Evolutionary conservation across 75 land plant species (phyloP), one percentile per base, ranked within the genome.

Genomic region (Cryptomeria japonica): DNA sequence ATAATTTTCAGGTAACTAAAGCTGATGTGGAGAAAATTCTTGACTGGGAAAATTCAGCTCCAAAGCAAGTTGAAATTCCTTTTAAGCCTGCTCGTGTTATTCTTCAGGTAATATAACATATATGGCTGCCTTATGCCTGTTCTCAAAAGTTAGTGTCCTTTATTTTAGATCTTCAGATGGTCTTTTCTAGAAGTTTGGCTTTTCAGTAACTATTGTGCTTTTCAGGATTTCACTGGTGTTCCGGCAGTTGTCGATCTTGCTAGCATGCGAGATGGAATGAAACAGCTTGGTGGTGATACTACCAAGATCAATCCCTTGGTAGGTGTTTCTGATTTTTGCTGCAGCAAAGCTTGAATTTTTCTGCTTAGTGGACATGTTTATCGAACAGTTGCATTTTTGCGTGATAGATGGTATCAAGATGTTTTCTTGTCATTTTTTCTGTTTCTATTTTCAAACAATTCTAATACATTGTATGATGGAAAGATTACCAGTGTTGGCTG

Each of bases 191-290:
- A 44, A 13, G 84, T 82, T 46, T 44, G 42, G 10, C 5, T n/a
- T 41, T 82, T 46, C 28, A 82, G 32, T 13, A 18, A 46, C 47
- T 73, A 28, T 61, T 89, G 32, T 44, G 34, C 37, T 41, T 51
- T 47, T 28, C 88, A 97, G 99, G 99, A 97, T 90, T 97, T 97
- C 80, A 97, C 99, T 79, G 99, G 99, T 83, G 99, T 97, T 8
- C 99, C 99, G 47, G 98, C 96, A 41, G 94, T 97, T 55, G 99
- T 97, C 83, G 99, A 97, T 87, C 94, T 97, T 37, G 99, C 99
- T 70, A 93, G 96, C 80, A 97, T 97, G 99, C 92, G 98, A 16
- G 98, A 96, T 92, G 99, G 98, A 1, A 97, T 97, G 91, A 97
- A 91, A 75, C 93, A 90, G 28, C 94, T 97, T 75, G 95, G 98